phyloP scores from a whole-genome alignment of 768 basidiomycete species.

The Paxillus rubicundulus region DNA sequence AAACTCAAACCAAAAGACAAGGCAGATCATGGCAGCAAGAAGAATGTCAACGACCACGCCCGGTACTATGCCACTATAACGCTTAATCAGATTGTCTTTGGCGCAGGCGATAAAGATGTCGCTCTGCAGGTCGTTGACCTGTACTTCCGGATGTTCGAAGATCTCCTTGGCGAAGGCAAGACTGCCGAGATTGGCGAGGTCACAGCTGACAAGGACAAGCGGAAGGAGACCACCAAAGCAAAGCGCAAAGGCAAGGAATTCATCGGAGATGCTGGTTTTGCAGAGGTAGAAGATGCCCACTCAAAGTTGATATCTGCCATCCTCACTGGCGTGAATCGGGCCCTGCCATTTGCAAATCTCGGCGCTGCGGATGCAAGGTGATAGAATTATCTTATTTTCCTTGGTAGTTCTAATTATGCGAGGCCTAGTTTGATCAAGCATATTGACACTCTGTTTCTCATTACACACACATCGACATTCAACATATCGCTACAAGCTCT shows the following conservation, averaged over 20 bases:
- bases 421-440: conserved; percentile 70
- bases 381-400: conserved; percentile 16
- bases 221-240: conserved; percentile 14
- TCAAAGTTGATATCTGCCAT: conserved; percentile 87
- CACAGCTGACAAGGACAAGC: conserved; percentile 34
- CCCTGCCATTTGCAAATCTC: conserved; percentile 87
- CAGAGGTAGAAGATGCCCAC: conserved; percentile 74
- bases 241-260: conserved; percentile 40
- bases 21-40: conserved; percentile 34
- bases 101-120: conserved; percentile 63
- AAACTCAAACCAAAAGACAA: conserved; percentile 13
- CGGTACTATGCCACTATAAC: conserved; percentile 93
- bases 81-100: conserved; percentile 87
- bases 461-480: conserved; percentile 95
- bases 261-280: conserved; percentile 62
- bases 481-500: conserved; percentile 94
- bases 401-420: conserved; percentile 3
- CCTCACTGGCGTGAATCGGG: conserved; percentile 92
- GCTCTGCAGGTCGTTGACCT: conserved; percentile 79
- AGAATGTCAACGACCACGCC: conserved; percentile 62
- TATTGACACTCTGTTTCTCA: conserved; percentile 89
- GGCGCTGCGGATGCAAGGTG: conserved; percentile 67
- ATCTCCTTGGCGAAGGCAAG: conserved; percentile 68
- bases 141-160: conserved; percentile 94
- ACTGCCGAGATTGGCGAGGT: conserved; percentile 20